Conservation (phyloP, 73 alveolate genomes). For the Diophrys sp. region DNA sequence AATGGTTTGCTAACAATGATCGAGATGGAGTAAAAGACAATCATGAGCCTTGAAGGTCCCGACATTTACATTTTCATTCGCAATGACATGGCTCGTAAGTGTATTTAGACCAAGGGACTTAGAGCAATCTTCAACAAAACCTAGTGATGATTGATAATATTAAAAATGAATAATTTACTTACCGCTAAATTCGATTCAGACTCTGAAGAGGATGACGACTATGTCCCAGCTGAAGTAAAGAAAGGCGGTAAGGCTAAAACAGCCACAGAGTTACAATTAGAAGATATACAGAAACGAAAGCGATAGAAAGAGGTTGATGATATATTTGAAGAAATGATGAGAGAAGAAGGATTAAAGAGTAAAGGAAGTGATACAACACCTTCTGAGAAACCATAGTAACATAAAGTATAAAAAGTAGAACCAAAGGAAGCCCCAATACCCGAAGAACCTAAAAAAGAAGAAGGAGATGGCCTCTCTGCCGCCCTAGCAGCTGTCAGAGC, state of each 20-base stretch:
- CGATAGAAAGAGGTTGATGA: slow-evolving; percentile 56
- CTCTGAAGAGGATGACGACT: slow-evolving; percentile 62
- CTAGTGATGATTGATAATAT: no score
- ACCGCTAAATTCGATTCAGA: slow-evolving; percentile 31
- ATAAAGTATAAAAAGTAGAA: neutral
- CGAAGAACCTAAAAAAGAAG: slow-evolving; percentile 2
- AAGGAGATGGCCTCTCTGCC: slow-evolving; percentile 25
- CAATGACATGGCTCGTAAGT: slow-evolving; percentile 12
- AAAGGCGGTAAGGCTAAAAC: slow-evolving; percentile 4
- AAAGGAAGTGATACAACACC: slow-evolving; percentile 23
- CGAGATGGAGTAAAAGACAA: neutral
- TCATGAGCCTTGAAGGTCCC: slow-evolving; percentile 2
- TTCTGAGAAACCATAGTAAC: neutral
- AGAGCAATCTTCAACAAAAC: neutral
- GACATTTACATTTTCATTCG: slow-evolving; percentile 12
- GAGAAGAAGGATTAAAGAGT: slow-evolving; percentile 35
- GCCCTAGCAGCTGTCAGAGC: slow-evolving; percentile 48
- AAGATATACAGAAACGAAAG: slow-evolving; percentile 25
- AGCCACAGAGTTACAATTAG: neutral
- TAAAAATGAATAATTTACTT: slow-evolving; percentile 19
- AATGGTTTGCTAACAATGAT: slow-evolving; percentile 12
- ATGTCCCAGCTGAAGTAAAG: slow-evolving; percentile 36
- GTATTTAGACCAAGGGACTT: slow-evolving; percentile 2
- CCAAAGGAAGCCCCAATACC: slow-evolving; percentile 5
- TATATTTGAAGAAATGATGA: slow-evolving; percentile 44